Evolutionary conservation across 1,284 basidiomycete species (phyloP).

Genomic region (Agaricales sp.): DNA sequence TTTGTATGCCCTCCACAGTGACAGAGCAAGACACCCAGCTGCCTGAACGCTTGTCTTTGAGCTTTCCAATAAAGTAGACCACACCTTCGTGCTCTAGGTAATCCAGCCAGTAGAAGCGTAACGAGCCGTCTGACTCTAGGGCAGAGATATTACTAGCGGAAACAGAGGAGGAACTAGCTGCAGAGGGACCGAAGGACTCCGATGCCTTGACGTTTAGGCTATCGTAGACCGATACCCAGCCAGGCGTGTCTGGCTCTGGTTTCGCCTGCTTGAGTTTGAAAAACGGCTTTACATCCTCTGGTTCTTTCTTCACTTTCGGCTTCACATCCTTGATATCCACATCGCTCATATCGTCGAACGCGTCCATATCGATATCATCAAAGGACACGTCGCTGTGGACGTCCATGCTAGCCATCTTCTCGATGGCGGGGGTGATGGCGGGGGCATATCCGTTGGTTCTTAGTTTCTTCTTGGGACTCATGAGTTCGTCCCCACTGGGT

Average conservation of each 20-base stretch:
- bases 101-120: slow-evolving; percentile 94
- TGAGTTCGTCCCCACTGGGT: slow-evolving; percentile 28
- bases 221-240: slow-evolving; percentile 72
- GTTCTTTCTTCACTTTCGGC: slow-evolving; percentile 18
- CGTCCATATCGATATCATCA: slow-evolving; percentile 35
- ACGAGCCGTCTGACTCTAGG: slow-evolving; percentile 70
- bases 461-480: slow-evolving; percentile 62
- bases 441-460: slow-evolving; percentile 27
- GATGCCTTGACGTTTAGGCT: slow-evolving; percentile 48
- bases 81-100: slow-evolving; percentile 77
- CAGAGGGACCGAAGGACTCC: slow-evolving; percentile 41
- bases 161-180: slow-evolving; percentile 27
- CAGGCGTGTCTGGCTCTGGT: slow-evolving; percentile 16
- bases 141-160: slow-evolving; percentile 41
- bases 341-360: slow-evolving; percentile 35
- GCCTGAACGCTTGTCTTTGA: slow-evolving; percentile 62
- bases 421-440: slow-evolving; percentile 40
- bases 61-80: slow-evolving; percentile 82
- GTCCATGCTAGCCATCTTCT: slow-evolving; percentile 46
- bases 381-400: slow-evolving; percentile 28
- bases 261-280: slow-evolving; percentile 16
- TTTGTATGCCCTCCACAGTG: slow-evolving; percentile 77
- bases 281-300: slow-evolving; percentile 20
- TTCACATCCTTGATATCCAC: slow-evolving; percentile 38
- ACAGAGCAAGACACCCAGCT: slow-evolving; percentile 84